Base-by-base conservation (phyloP, 192 early-diverging fungal genomes). In the Polychytrium aggregatum region DNA sequence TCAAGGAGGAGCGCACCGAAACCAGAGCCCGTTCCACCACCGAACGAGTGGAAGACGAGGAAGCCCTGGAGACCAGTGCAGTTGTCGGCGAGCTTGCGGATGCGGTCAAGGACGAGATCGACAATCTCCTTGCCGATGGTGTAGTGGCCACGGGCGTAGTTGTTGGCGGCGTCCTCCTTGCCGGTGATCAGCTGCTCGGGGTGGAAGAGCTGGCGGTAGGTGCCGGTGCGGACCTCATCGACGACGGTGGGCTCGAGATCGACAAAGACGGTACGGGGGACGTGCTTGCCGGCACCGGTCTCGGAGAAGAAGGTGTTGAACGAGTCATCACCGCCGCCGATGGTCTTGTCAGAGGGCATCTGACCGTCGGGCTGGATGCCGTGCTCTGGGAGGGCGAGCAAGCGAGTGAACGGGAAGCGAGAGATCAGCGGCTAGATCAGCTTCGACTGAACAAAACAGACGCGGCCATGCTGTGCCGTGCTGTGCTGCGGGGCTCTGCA, bases 301-400 rank as follows among this genome's bases (percentile, higher is more conserved):
- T 99, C 96, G 44, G 86, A 88, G 82, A 99, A 99, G 85, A 99
- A 99, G 67, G 96, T 99, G 73, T 94, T 89, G 72, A 89, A 95
- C 46, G 90, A 93, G 60, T 90, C 86, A 56, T 86, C 82, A 55
- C 79, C 73, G 39, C 76, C 80, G 44, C 75, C 70, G 47, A 82
- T 83, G 56, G 78, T 76, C 74, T 87, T 87, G 67, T 84, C 82
- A 25, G 82, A 81, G 52, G 75, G 76, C 79, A 91, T 74, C 48
- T 72, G 74, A 57, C 94, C 94, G 64, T 97, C 94, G 54, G 94
- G 90, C 62, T 87, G 80, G 62, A 98, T 91, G 53, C 92, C 92
- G 76, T 98, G 96, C 70, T 98, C 96, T 79, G 53, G 0, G 31
- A 0, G 41, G 83, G 74, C 60, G 80, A 87, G 71, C 82, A n/a